Percentiles rank a stretch among this genome's conserved stretches.
phyloP scores from a whole-genome alignment of 169 alveolate species.

The Plasmodium chabaudi region DNA sequence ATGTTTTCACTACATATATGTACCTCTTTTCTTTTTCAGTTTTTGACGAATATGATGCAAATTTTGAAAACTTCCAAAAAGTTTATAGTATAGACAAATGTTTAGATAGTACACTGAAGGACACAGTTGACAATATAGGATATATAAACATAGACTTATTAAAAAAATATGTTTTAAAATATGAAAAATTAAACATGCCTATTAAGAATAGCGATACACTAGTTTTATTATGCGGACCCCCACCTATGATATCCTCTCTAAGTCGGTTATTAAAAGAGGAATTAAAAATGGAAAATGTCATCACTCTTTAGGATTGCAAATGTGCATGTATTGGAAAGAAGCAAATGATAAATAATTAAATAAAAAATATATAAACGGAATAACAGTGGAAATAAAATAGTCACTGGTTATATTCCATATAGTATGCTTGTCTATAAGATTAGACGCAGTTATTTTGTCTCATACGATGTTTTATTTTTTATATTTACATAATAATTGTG shows the following conservation, averaged over 20 bases:
- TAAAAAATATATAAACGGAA: no score
- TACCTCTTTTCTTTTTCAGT: slow-evolving; percentile 21
- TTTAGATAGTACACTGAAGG: not conserved
- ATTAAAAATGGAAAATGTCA: slow-evolving; percentile 49
- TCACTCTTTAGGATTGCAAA: slow-evolving; percentile 4
- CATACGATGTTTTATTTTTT: no score
- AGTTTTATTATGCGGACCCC: slow-evolving; percentile 72
- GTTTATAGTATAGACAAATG: slow-evolving; percentile 74
- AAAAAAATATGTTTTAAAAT: slow-evolving; percentile 51
- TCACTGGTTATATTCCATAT: no score
- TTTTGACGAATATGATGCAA: slow-evolving; percentile 47
- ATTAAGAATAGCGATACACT: slow-evolving; percentile 28
- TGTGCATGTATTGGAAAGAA: no score
- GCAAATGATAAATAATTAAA: no score
- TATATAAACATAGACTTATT: slow-evolving; percentile 34
- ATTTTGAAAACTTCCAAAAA: slow-evolving; percentile 33
- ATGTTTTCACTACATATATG: not conserved
- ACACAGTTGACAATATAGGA: slow-evolving; percentile 42
- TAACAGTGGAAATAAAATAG: no score
- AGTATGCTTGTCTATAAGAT: no score
- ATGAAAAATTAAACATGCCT: slow-evolving; percentile 15
- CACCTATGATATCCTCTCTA: slow-evolving; percentile 60
- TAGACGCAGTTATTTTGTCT: no score
- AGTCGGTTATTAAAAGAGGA: slow-evolving; percentile 31
- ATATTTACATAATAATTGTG: no score